Conservation (phyloP, 202 grass and related monocot species). For the Carex arenaria region DNA sequence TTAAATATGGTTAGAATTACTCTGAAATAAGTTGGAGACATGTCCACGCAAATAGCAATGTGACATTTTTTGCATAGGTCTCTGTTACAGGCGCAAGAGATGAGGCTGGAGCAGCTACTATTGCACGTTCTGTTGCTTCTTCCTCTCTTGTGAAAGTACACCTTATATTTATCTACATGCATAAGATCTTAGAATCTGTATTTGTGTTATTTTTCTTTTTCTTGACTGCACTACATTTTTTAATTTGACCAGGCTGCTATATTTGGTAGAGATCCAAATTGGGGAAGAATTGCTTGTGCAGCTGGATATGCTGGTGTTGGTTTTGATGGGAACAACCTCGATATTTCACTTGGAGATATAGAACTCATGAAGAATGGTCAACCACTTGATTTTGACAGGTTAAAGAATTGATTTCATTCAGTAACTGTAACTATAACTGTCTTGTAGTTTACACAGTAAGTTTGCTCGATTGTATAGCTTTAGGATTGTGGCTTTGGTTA, state of each 20-base stretch:
- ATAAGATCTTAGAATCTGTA: background rate
- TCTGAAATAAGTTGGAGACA: background rate
- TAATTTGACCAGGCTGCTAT: conserved; percentile 65
- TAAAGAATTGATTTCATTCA: conserved; percentile 21
- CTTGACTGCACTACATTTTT: background rate
- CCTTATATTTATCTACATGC: conserved; percentile 7
- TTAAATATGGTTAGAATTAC: background rate
- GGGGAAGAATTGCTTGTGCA: conserved; percentile 94
- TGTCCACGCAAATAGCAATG: conserved; percentile 12
- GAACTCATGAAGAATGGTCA: conserved; percentile 89
- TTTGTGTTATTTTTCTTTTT: conserved; percentile 2
- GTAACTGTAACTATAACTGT: background rate
- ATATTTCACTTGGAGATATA: conserved; percentile 86
- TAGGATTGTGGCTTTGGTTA: background rate
- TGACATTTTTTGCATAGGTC: conserved; percentile 43
- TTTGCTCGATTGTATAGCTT: background rate
- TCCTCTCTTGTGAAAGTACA: conserved; percentile 95
- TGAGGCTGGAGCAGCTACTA: conserved; percentile 74
- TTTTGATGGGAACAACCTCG: conserved; percentile 58
- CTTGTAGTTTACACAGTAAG: background rate
- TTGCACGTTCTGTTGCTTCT: conserved; percentile 90
- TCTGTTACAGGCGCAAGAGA: conserved; percentile 60
- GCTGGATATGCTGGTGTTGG: conserved; percentile 78
- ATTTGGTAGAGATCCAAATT: conserved; percentile 95
- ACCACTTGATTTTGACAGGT: conserved; percentile 92